These are phyloP conservation scores for Saccharomyces pastorianus DNA, from an alignment of 1,139 yeast species.

Conservation along the genomic window DNA sequence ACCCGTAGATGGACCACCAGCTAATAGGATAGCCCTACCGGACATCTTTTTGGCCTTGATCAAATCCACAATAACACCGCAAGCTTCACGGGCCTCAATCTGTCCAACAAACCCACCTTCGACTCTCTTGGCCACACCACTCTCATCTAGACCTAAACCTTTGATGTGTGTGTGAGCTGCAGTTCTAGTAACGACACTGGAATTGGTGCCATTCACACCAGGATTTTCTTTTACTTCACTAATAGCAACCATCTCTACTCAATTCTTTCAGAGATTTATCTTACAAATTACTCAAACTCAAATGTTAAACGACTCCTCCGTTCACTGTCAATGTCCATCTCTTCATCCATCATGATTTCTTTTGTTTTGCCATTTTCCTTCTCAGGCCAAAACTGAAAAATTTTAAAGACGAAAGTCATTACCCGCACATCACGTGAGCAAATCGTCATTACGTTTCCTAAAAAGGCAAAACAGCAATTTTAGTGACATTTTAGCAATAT, in stretches of 20 bases:
- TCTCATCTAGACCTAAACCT: slow-evolving; percentile 89
- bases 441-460: neutral
- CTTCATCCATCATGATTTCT: neutral
- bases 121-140: slow-evolving; percentile 71
- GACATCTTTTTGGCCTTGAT: slow-evolving; percentile 90
- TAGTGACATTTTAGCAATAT: neutral
- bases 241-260: slow-evolving; percentile 63
- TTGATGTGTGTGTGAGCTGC: slow-evolving; percentile 97
- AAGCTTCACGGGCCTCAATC: slow-evolving; percentile 89
- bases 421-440: neutral
- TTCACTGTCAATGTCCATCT: neutral
- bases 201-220: slow-evolving; percentile 30
- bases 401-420: neutral
- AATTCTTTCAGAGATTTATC: neutral
- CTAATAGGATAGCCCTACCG: slow-evolving; percentile 89
- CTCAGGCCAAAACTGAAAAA: neutral
- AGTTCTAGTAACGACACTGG: slow-evolving; percentile 52
- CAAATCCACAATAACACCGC: slow-evolving; percentile 90
- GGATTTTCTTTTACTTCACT: slow-evolving; percentile 40
- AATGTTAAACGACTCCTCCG: neutral
- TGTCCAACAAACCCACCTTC: slow-evolving; percentile 98
- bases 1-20: slow-evolving; percentile 98
- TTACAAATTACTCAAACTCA: too few species aligned
- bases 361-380: neutral
- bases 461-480: neutral